These are phyloP conservation scores for Rhizopus arrhizus DNA, from an alignment of 371 early-diverging fungal genomes.

Conservation along the genomic window DNA sequence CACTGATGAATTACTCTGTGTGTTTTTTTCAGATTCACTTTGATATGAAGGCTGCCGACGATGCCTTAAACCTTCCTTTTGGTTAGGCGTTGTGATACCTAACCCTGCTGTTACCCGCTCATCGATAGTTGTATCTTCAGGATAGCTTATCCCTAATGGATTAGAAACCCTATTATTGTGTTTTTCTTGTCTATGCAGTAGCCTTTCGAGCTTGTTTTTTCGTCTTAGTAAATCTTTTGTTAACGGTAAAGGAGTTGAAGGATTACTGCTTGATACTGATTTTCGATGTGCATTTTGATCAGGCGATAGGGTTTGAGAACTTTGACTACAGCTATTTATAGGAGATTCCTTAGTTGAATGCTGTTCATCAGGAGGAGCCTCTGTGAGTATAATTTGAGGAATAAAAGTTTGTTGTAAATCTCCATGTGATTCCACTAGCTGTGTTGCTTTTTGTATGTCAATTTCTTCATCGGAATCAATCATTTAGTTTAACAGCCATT, in stretches of 20 bases:
- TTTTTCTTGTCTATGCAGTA: constrained; percentile 28
- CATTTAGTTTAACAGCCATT: background rate
- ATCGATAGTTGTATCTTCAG: constrained; percentile 23
- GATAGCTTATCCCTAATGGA: constrained; percentile 3
- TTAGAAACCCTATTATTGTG: constrained; percentile 1
- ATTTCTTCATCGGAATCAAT: background rate
- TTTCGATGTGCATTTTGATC: constrained; percentile 3
- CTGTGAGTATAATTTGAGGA: constrained; percentile 48
- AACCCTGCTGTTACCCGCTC: constrained; percentile 45
- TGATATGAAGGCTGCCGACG: constrained; percentile 17
- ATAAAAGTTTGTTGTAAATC: constrained; percentile 16
- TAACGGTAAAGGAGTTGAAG: constrained; percentile 36
- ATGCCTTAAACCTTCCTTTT: constrained; percentile 12
- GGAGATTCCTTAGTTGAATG: background rate
- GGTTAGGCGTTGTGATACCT: constrained; percentile 24
- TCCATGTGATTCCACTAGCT: background rate
- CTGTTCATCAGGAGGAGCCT: constrained; percentile 10
- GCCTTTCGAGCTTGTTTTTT: constrained; percentile 47
- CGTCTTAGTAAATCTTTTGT: constrained; percentile 47
- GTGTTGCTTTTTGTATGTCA: background rate
- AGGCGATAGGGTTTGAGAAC: constrained; percentile 11
- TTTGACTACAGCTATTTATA: background rate
- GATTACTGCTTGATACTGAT: background rate
- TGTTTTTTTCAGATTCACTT: constrained; percentile 20
- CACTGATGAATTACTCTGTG: background rate